A percentile compares a stretch with the other conserved stretches of the same genome.
phyloP scores from a whole-genome alignment of 2,329 filamentous ascomycete species.

The Hysterium pulicare region DNA sequence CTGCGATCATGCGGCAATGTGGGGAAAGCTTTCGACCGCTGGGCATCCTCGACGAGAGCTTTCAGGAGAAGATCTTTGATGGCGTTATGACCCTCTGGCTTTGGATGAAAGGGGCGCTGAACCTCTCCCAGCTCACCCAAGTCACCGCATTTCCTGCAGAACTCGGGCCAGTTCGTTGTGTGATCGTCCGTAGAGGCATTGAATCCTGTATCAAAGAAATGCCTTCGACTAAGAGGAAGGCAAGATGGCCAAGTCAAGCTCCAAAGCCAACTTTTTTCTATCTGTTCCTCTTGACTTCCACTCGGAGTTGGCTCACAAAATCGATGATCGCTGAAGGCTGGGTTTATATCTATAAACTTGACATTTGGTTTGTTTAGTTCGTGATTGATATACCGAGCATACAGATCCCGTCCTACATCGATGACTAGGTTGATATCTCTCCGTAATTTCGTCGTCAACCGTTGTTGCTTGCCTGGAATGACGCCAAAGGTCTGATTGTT shows the following conservation, averaged over 20 bases:
- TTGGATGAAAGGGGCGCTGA: neutral
- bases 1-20: too few species aligned
- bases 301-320: neutral
- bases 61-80: neutral
- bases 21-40: too few species aligned
- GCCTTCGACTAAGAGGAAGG: neutral
- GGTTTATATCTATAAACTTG: neutral
- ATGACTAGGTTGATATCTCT: slow-evolving; percentile 6
- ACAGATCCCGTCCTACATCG: neutral
- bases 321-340: neutral
- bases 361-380: neutral
- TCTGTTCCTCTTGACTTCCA: neutral
- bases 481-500: slow-evolving; percentile 6
- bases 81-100: neutral
- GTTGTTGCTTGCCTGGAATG: slow-evolving; percentile 5
- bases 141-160: neutral
- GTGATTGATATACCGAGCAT: neutral
- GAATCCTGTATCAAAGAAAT: too few species aligned
- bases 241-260: neutral
- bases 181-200: too few species aligned
- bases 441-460: slow-evolving; percentile 3
- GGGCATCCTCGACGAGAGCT: too few species aligned
- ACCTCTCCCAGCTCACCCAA: neutral
- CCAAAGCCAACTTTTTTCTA: neutral
- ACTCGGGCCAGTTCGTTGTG: neutral